phyloP scores from a whole-genome alignment of 1,139 yeast genomes.

The Blastobotrys apis region DNA sequence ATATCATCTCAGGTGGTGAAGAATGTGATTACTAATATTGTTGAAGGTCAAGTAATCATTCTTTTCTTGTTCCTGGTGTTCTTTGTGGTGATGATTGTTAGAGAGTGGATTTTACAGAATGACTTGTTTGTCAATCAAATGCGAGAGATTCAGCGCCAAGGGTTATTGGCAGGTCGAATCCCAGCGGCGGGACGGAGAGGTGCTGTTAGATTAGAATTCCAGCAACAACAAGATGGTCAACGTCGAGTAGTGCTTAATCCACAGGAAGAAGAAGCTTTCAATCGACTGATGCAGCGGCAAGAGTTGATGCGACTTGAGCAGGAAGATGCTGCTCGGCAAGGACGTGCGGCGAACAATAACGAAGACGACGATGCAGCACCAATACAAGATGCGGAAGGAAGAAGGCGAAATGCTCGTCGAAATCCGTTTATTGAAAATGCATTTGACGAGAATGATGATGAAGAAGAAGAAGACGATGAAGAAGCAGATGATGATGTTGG shows the following conservation, averaged over 20 bases:
- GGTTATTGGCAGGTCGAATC: conserved; percentile 10
- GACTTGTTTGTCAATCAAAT: conserved; percentile 23
- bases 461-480: conserved; percentile 6
- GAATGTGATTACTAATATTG: conserved; percentile 20
- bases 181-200: not conserved
- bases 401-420: not conserved
- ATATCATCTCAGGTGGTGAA: conserved; percentile 3
- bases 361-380: not conserved
- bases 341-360: not conserved
- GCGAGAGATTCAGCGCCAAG: conserved; percentile 10
- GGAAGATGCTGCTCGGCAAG: not conserved
- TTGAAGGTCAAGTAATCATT: conserved; percentile 34
- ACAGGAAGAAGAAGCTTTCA: not conserved
- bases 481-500: conserved; percentile 3
- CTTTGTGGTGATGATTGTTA: conserved; percentile 32
- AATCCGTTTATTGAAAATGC: too few species aligned
- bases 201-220: conserved; percentile 3
- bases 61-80: conserved; percentile 26
- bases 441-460: not conserved
- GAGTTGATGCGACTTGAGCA: not conserved
- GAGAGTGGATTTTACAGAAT: conserved; percentile 38
- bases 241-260: not conserved
- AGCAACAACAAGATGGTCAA: not conserved
- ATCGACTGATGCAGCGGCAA: conserved; percentile 1
- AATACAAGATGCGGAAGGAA: not conserved